Evolutionary conservation across 192 early-diverging fungal species (phyloP).

Genomic region (Podila clonocystis): DNA sequence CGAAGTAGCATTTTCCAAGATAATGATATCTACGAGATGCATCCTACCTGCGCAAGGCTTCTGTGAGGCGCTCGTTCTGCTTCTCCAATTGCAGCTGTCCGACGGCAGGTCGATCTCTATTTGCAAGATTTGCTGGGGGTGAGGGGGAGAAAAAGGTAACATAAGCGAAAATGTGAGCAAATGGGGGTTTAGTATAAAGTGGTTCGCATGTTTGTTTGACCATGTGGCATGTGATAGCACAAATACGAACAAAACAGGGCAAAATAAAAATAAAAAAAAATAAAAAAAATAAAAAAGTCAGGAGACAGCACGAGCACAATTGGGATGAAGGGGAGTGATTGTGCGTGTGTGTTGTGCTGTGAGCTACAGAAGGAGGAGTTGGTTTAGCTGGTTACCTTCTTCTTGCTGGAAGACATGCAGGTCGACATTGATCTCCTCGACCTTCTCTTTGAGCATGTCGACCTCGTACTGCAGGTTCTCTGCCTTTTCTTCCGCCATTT

Average conservation of each 20-base stretch:
- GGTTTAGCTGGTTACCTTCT: conserved; percentile 51
- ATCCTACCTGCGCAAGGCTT: conserved; percentile 79
- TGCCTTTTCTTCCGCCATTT: conserved; percentile 89
- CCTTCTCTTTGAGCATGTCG: conserved; percentile 75
- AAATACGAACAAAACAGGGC: not conserved
- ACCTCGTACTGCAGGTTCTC: conserved; percentile 82
- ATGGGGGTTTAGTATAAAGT: not conserved
- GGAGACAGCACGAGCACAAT: not conserved
- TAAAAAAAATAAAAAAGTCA: not conserved
- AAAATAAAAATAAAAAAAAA: too few relatives aligned
- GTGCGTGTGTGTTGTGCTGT: not conserved
- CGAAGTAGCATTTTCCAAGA: too few relatives aligned
- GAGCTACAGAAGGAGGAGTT: too few relatives aligned
- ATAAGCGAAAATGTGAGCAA: conserved; percentile 13
- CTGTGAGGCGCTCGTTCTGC: conserved; percentile 90
- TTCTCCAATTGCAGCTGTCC: conserved; percentile 75
- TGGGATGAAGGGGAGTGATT: not conserved
- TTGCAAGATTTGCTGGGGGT: conserved; percentile 33
- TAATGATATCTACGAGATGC: not conserved
- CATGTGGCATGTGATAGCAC: not conserved
- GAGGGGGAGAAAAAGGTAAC: conserved; percentile 9
- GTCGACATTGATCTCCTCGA: conserved; percentile 80
- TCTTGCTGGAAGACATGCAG: conserved; percentile 76
- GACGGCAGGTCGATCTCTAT: conserved; percentile 56
- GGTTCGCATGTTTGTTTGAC: not conserved